phyloP scores from a whole-genome alignment of 2,329 filamentous ascomycete species.

The Penicillium olsonii region DNA sequence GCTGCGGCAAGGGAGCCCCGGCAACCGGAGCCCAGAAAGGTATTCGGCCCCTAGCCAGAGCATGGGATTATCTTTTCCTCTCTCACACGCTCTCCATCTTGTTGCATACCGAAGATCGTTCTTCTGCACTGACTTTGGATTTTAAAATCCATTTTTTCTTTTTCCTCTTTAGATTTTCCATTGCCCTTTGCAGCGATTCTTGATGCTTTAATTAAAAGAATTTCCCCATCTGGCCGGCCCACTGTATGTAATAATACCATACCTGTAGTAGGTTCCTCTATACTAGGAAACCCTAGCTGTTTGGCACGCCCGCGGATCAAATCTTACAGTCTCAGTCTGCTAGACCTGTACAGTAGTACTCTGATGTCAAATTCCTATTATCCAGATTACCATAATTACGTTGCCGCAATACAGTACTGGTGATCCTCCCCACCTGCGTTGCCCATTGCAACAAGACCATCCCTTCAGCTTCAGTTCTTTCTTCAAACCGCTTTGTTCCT shows the following conservation, averaged over 20 bases:
- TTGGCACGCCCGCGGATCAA: background rate
- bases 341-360: background rate
- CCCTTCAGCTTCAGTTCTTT: slow-evolving; percentile 44
- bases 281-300: background rate
- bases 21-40: slow-evolving; percentile 32
- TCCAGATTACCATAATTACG: slow-evolving; percentile 1
- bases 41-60: slow-evolving; percentile 12
- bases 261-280: background rate
- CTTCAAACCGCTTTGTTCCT: slow-evolving; percentile 30
- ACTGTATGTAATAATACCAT: background rate
- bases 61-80: slow-evolving; percentile 11
- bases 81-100: no score
- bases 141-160: background rate
- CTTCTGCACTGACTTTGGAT: background rate
- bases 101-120: slow-evolving; percentile 4
- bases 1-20: slow-evolving; percentile 43
- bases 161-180: no score
- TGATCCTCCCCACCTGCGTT: slow-evolving; percentile 45
- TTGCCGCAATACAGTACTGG: slow-evolving; percentile 11
- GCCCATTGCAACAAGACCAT: slow-evolving; percentile 45
- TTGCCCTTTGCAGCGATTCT: background rate
- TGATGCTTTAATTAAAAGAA: background rate
- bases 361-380: slow-evolving; percentile 2
- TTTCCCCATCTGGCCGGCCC: background rate
- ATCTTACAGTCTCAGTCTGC: background rate